Conservation (phyloP, 2,329 filamentous ascomycete genomes). For the Claviceps sp. region DNA sequence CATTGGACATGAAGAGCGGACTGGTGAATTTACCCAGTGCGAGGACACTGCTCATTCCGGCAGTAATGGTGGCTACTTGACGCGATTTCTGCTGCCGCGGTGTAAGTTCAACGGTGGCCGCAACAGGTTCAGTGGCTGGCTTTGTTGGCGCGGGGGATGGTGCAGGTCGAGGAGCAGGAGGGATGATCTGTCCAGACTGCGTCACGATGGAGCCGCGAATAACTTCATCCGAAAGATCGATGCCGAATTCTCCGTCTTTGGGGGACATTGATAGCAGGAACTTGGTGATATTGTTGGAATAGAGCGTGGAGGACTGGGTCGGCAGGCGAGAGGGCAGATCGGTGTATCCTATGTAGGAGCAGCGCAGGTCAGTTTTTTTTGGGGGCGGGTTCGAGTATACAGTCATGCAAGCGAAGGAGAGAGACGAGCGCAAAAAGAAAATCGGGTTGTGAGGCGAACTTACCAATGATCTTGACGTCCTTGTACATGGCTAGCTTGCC, state of each 20-base stretch:
- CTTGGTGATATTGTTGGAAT: conserved; percentile 90
- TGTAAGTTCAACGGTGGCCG: conserved; percentile 52
- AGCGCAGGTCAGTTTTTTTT: neutral
- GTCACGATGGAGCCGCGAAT: conserved; percentile 77
- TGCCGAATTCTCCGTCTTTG: conserved; percentile 62
- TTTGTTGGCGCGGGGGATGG: conserved; percentile 38
- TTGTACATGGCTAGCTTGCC: conserved; percentile 59
- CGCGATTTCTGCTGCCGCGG: conserved; percentile 71
- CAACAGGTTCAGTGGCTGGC: conserved; percentile 30
- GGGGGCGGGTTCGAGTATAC: neutral
- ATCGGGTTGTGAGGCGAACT: conserved; percentile 13
- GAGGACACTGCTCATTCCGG: conserved; percentile 62
- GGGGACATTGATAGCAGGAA: conserved; percentile 72
- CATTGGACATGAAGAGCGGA: conserved; percentile 77
- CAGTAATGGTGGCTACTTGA: conserved; percentile 62
- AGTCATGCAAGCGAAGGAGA: neutral
- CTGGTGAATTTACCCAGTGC: conserved; percentile 70
- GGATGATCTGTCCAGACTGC: conserved; percentile 61
- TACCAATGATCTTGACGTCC: conserved; percentile 74
- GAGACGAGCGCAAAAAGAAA: neutral
- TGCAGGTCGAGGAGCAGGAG: conserved; percentile 57
- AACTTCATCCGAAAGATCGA: conserved; percentile 74
- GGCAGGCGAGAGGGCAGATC: conserved; percentile 77
- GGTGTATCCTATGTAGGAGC: conserved; percentile 49
- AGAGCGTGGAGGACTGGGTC: conserved; percentile 79